Percentiles rank a stretch among this genome's conserved stretches.
Evolutionary conservation across 768 basidiomycete species (phyloP).

Genomic region (Tephrocybe sp.): DNA sequence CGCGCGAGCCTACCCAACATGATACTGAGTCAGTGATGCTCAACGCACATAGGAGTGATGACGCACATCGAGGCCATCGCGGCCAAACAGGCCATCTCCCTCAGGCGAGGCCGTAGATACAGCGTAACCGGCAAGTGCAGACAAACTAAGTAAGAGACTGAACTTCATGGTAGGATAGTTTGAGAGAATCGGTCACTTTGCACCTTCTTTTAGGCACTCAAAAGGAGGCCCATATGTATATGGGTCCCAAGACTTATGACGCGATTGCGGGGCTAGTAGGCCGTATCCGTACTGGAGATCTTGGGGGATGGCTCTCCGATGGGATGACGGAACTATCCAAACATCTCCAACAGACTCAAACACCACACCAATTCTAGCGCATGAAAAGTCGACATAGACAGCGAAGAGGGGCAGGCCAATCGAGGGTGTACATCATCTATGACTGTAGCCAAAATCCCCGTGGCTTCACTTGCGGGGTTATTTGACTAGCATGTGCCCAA

Average conservation of each 20-base stretch:
- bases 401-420: not conserved
- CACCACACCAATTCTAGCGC: not conserved
- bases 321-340: not conserved
- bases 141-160: slow-evolving; percentile 6
- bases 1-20: not conserved
- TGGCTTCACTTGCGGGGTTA: not conserved
- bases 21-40: not conserved
- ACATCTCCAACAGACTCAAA: not conserved
- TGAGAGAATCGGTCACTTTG: not conserved
- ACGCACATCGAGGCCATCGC: slow-evolving; percentile 1
- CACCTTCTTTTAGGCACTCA: slow-evolving; percentile 8
- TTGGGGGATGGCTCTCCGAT: not conserved
- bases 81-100: not conserved
- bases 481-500: not conserved
- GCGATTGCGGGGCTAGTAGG: not conserved
- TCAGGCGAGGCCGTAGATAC: slow-evolving; percentile 3
- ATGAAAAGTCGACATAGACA: not conserved
- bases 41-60: not conserved
- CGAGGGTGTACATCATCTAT: not conserved
- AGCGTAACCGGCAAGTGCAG: slow-evolving; percentile 10
- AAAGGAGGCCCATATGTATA: slow-evolving; percentile 9
- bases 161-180: slow-evolving; percentile 5
- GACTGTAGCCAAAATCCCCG: not conserved
- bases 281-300: not conserved
- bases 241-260: slow-evolving; percentile 11